Evolutionary conservation across 345 rosid genomes (phyloP).

Genomic region (Toxicodendron radicans): DNA sequence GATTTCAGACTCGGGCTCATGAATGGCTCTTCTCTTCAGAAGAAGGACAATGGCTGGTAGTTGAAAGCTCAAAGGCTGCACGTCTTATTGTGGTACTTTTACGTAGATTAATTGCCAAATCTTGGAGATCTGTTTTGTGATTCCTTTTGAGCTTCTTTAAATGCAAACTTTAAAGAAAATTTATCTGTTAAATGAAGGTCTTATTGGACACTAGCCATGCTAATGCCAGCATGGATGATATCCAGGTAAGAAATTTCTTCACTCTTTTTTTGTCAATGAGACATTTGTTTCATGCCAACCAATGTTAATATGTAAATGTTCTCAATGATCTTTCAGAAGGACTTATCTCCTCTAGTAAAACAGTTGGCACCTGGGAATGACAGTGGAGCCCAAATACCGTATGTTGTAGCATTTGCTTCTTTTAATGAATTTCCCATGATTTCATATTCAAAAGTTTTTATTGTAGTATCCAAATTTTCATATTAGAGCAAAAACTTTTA

Average conservation of each 20-base stretch:
- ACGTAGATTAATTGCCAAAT: conserved; percentile 4
- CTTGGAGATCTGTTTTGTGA: conserved; percentile 7
- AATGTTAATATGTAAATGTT: background rate
- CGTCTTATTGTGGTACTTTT: conserved; percentile 83
- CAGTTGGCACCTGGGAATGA: conserved; percentile 69
- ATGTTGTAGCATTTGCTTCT: conserved; percentile 30
- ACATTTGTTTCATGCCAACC: conserved; percentile 17
- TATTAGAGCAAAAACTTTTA: background rate
- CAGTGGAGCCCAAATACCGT: conserved; percentile 76
- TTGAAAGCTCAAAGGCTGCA: conserved; percentile 84
- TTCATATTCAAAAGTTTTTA: background rate
- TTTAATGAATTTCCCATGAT: background rate
- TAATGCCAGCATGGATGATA: conserved; percentile 65
- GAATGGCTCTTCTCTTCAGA: conserved; percentile 97
- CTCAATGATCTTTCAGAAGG: conserved; percentile 46
- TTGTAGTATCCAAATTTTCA: background rate
- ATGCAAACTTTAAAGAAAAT: conserved; percentile 21
- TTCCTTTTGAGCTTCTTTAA: background rate
- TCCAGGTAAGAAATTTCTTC: conserved; percentile 53
- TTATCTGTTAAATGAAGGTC: conserved; percentile 52
- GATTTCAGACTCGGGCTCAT: conserved; percentile 82
- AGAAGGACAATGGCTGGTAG: conserved; percentile 94
- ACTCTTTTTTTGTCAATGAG: conserved; percentile 8
- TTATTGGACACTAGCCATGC: conserved; percentile 59
- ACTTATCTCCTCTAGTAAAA: conserved; percentile 80